Base-by-base conservation (phyloP, 2,329 filamentous ascomycete species). In the Grosmannia clavigera region DNA sequence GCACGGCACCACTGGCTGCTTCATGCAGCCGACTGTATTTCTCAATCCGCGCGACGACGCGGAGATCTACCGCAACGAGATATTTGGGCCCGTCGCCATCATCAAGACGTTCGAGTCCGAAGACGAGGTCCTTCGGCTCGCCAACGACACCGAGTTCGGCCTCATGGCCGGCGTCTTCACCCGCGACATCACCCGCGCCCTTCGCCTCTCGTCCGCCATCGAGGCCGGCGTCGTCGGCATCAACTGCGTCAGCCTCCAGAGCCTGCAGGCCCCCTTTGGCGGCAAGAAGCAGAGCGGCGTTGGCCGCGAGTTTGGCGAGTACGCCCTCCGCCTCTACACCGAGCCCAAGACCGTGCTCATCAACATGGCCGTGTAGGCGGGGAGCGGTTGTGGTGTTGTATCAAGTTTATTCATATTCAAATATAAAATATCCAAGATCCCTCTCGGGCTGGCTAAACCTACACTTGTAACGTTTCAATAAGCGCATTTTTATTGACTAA, bases 91-190 rank as follows among this genome's bases (percentile, higher is more conserved):
- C 9, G 88, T 91, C 52, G 81, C 92, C 65, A 79, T 83, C 67
- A 86, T 86, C 66, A 92, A 92, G 75, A 84, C 85, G 69, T 84
- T 92, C 75, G 84, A 85, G 70, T 84, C 78, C 64, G 85, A 89
- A 73, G 82, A 82, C 25, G 84, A 92, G 58, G 87, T 83, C 53
- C 79, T 92, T 68, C 74, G 75, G 59, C 74, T 88, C 53, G 87
- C 83, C 60, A 92, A 92, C 76, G 78, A 81, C 71, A 87, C 82
- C 67, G 85, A 79, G 63, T 92, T 89, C 71, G 88, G 87, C 64
- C 81, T 92, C 29, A 88, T 87, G 58, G 86, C 88, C 25, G 87
- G 84, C n/a, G 78, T 92, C 22, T 88, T 90, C 82, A 92, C 88
- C 46, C 81, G 74, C 64, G 84, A 90, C 71, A 76, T 92, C 68